Evolutionary conservation across 768 basidiomycete genomes (phyloP).

Genomic region (Hygrocybe punicea): DNA sequence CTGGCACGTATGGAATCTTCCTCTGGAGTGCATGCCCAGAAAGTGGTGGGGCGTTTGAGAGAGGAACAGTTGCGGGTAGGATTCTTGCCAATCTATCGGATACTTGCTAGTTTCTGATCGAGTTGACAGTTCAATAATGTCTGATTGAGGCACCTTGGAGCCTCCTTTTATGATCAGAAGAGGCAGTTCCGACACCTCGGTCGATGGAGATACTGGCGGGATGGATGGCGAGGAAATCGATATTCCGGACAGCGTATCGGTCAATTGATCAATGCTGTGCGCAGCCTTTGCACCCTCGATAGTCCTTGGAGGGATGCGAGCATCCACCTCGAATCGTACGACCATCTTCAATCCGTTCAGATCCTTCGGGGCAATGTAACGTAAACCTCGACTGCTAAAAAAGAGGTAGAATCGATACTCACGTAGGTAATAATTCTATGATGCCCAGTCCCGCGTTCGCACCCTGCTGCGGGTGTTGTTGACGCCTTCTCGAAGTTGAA

Average conservation of each 20-base stretch:
- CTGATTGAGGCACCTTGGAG: conserved; percentile 37
- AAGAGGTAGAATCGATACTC: conserved; percentile 22
- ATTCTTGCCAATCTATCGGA: conserved; percentile 53
- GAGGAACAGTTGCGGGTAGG: conserved; percentile 64
- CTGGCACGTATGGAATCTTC: conserved; percentile 48
- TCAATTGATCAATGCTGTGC: background rate
- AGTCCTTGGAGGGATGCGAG: conserved; percentile 31
- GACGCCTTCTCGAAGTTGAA: conserved; percentile 59
- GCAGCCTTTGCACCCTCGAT: conserved; percentile 12
- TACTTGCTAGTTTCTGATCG: conserved; percentile 32
- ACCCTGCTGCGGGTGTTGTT: conserved; percentile 46
- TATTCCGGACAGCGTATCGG: background rate
- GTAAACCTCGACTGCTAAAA: background rate
- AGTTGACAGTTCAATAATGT: conserved; percentile 49
- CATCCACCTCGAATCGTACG: conserved; percentile 58
- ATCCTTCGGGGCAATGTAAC: conserved; percentile 38
- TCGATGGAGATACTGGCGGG: no score
- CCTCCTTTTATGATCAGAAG: conserved; percentile 30
- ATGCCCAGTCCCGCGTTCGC: conserved; percentile 52
- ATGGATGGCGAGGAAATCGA: no score
- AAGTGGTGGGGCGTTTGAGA: conserved; percentile 64
- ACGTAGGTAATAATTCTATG: conserved; percentile 64
- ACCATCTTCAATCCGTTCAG: conserved; percentile 56
- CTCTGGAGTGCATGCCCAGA: conserved; percentile 55
- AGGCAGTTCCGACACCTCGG: conserved; percentile 6